Evolutionary conservation across 1,139 yeast species (phyloP).

Genomic region (Yamadazyma sp.): DNA sequence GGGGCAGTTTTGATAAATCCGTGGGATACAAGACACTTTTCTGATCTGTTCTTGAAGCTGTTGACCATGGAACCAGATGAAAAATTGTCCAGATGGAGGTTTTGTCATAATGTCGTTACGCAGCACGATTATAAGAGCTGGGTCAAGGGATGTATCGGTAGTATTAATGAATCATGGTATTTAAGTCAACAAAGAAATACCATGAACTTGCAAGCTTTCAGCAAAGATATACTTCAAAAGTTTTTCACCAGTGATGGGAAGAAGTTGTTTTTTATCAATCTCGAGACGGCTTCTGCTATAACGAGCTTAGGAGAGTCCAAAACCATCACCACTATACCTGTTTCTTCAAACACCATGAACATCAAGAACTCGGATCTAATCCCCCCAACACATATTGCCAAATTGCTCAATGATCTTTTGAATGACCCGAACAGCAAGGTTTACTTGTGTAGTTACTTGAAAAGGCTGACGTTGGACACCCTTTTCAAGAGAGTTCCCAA

Average conservation of each 20-base stretch:
- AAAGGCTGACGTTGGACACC: constrained; percentile 63
- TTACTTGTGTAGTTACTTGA: constrained; percentile 67
- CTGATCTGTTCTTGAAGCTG: constrained; percentile 60
- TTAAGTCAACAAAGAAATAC: constrained; percentile 41
- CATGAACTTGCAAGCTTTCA: constrained; percentile 27
- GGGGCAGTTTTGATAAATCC: constrained; percentile 87
- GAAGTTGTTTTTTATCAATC: constrained; percentile 55
- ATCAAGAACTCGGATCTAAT: constrained; percentile 30
- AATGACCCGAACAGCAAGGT: constrained; percentile 58
- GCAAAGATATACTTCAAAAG: constrained; percentile 31
- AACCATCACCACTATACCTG: constrained; percentile 14
- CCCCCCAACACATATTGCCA: constrained; percentile 50
- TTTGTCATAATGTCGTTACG: constrained; percentile 56
- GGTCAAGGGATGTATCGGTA: constrained; percentile 60
- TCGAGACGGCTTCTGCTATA: constrained; percentile 44
- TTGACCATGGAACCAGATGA: constrained; percentile 64
- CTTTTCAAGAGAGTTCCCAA: constrained; percentile 65
- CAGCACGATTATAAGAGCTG: constrained; percentile 74
- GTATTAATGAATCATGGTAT: constrained; percentile 64
- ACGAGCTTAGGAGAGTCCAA: constrained; percentile 18
- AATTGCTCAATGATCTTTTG: constrained; percentile 50
- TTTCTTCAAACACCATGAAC: constrained; percentile 15
- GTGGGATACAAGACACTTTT: constrained; percentile 74
- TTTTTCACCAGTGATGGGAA: constrained; percentile 40
- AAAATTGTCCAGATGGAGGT: constrained; percentile 60